Evolutionary conservation across 352 stramenopile genomes (phyloP).

Genomic region (Globisporangium cederbergense): DNA sequence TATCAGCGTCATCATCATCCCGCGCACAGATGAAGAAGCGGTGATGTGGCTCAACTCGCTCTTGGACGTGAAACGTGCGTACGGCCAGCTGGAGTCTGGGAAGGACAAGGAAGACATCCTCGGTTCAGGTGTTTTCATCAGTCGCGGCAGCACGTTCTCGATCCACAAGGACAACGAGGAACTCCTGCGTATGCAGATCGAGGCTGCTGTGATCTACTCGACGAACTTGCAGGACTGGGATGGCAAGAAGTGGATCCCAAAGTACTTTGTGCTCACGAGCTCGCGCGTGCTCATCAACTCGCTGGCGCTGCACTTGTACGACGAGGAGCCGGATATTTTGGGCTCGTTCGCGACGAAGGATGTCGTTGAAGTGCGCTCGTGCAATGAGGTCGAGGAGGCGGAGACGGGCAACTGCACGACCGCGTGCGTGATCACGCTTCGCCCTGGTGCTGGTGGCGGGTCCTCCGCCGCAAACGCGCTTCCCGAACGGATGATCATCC

Average conservation of each 20-base stretch:
- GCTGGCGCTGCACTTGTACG: constrained; percentile 80
- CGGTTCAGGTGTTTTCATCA: constrained; percentile 78
- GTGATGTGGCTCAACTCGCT: constrained; percentile 84
- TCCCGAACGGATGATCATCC: constrained; percentile 64
- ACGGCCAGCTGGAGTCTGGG: constrained; percentile 67
- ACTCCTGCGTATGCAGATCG: constrained; percentile 77
- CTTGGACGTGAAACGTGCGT: constrained; percentile 79
- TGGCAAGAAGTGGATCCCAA: constrained; percentile 83
- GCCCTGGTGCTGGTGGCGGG: constrained; percentile 12
- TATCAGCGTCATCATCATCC: constrained; percentile 82
- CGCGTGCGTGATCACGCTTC: constrained; percentile 60
- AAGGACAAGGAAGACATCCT: constrained; percentile 77
- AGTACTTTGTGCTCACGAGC: constrained; percentile 86
- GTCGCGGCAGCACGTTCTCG: constrained; percentile 80
- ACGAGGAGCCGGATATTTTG: constrained; percentile 84
- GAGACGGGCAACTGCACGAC: constrained; percentile 54
- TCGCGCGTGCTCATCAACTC: constrained; percentile 79
- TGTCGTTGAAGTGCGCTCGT: constrained; percentile 76
- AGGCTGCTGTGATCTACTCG: constrained; percentile 76
- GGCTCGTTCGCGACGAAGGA: constrained; percentile 79
- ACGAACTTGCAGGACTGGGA: constrained; percentile 87
- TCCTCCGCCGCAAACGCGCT: constrained; percentile 16
- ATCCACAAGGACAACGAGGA: constrained; percentile 85
- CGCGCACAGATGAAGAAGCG: constrained; percentile 75
- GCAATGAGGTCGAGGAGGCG: constrained; percentile 65